phyloP scores from a whole-genome alignment of 345 rosid genomes.

The Eucalyptus tenuipes region DNA sequence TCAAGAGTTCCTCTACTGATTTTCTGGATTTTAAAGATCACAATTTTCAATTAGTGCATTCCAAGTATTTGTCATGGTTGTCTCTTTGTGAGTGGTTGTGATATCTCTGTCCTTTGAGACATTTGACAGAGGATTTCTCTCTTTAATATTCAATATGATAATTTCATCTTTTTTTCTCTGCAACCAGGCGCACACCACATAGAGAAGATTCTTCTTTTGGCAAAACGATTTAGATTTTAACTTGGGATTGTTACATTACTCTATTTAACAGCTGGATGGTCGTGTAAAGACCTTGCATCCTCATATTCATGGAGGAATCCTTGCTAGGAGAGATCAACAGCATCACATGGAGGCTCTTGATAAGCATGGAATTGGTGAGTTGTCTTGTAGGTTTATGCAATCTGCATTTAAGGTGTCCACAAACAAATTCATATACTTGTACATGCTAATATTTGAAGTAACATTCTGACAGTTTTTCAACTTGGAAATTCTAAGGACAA shows the following conservation, averaged over 20 bases:
- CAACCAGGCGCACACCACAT: neutral
- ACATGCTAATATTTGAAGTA: neutral
- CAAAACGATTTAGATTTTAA: neutral
- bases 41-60: neutral
- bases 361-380: conserved; percentile 76
- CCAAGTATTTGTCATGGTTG: neutral
- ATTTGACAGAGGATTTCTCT: accelerated
- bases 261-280: conserved; percentile 63
- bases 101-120: neutral
- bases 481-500: neutral
- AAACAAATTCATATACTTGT: neutral
- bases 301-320: conserved; percentile 86
- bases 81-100: neutral
- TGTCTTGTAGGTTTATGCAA: neutral
- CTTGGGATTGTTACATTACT: neutral
- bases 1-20: neutral
- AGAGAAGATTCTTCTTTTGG: neutral
- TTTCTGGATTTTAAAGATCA: neutral
- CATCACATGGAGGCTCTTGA: conserved; percentile 90
- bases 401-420: neutral
- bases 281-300: conserved; percentile 96
- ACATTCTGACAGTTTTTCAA: neutral
- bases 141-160: neutral
- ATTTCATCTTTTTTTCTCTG: neutral
- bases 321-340: conserved; percentile 75